These are phyloP conservation scores for Aspergillus carbonarius DNA, from an alignment of 2,329 filamentous ascomycete species.

Conservation along the genomic window DNA sequence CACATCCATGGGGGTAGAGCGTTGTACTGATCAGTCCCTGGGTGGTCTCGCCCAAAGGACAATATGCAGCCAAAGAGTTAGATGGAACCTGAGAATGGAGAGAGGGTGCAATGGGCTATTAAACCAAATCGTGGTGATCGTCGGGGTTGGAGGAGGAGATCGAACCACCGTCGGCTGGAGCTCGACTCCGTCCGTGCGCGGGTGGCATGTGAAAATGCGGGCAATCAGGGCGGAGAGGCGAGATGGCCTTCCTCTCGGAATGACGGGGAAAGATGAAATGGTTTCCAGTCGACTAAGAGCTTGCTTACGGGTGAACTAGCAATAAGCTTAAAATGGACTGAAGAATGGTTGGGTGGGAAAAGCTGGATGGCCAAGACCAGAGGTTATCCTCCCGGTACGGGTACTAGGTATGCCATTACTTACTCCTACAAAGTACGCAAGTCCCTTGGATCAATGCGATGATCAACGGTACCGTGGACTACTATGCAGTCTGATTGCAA, in stretches of 20 bases:
- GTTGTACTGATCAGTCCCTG: not conserved
- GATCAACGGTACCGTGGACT: too few species aligned
- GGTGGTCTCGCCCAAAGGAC: not conserved
- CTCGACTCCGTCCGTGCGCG: conserved; percentile 2
- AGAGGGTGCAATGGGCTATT: conserved; percentile 44
- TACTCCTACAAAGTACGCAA: too few species aligned
- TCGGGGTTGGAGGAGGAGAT: not conserved
- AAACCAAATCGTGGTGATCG: not conserved
- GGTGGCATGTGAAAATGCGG: conserved; percentile 16
- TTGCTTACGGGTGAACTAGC: not conserved
- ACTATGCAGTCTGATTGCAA: too few species aligned
- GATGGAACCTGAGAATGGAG: conserved; percentile 76
- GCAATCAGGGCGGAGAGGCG: not conserved
- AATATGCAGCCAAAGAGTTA: conserved; percentile 76
- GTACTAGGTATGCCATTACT: too few species aligned
- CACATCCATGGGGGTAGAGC: conserved; percentile 10
- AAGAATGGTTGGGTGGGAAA: not conserved
- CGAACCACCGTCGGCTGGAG: conserved; percentile 2
- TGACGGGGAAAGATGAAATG: not conserved
- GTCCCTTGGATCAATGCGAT: too few species aligned
- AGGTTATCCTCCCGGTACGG: not conserved
- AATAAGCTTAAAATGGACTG: not conserved
- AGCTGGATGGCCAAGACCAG: not conserved
- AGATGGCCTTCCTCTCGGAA: not conserved
- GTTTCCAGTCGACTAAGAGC: not conserved